Evolutionary conservation across 2,329 filamentous ascomycete species (phyloP), one percentile per base, ranked within the genome.

Genomic region (Botrytis paeoniae): DNA sequence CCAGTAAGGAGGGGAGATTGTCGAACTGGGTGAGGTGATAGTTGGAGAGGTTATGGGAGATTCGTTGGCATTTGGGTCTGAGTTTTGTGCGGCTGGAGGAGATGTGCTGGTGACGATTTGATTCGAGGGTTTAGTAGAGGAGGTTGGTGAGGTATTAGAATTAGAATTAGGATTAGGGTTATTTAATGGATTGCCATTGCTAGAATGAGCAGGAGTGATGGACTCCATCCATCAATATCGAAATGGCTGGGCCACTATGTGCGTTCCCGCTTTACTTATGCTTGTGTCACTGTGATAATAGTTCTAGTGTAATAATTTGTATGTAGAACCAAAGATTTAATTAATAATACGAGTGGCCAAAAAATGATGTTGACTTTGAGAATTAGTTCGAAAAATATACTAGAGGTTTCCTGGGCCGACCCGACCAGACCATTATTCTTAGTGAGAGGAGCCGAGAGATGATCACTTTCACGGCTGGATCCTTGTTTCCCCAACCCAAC

Each of bases 1-100:
- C 83, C 83, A 85, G 75, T 84, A 85, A 1, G 83, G 83, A 29
- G 83, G 83, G 12, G 81, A 81, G 16, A 79, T 80, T 12, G 81
- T 75, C 22, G 76, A 69, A 39, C 9, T 68, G 9, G 64, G 48
- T 9, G 64, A 68, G 16, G 48, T 54, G 16, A 59, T 59, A 9
- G 51, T 18, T 32, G 37, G 76, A 73, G 74, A 74, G 41, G 59
- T 64, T 18, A 57, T 61, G 68, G 61, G 62, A n/a, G 48, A 35
- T 69, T 71, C 70, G 20, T 59, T 41, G 22, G 43, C 25, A 37
- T 71, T n/a, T 57, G 57, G 54, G 8, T n/a, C 32, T 25, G 51
- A 25, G 51, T 18, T 29, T n/a, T 25, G 12, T 22, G 66, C 39
- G 12, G 66, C 29, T 3, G 51, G 35, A 41, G 41, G 43, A 14